Evolutionary conservation across 2,329 filamentous ascomycete genomes (phyloP).

Genomic region (Capronia coronata): DNA sequence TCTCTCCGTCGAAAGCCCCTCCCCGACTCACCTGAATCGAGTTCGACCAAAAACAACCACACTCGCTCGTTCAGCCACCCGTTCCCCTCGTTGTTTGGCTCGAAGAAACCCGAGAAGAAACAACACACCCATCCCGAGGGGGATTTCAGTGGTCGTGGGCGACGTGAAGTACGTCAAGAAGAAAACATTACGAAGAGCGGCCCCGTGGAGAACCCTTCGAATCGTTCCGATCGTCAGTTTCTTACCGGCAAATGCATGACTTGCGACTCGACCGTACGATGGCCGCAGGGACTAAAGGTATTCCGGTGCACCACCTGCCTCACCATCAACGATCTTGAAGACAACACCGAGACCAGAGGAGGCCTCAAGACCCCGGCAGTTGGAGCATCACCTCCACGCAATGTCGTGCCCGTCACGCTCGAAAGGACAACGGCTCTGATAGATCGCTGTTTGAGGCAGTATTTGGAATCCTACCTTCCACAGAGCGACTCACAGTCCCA

Average conservation of each 20-base stretch:
- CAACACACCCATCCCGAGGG: slow-evolving; percentile 37
- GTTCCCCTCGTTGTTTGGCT: slow-evolving; percentile 64
- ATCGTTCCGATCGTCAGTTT: slow-evolving; percentile 49
- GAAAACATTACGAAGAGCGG: slow-evolving; percentile 32
- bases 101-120: slow-evolving; percentile 50
- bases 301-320: slow-evolving; percentile 80
- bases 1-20: slow-evolving; percentile 24
- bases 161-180: slow-evolving; percentile 35
- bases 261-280: slow-evolving; percentile 72
- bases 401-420: slow-evolving; percentile 48
- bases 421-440: slow-evolving; percentile 55
- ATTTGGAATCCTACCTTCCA: slow-evolving; percentile 41
- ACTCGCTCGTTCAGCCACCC: slow-evolving; percentile 72
- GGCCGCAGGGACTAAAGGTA: slow-evolving; percentile 64
- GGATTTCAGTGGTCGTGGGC: slow-evolving; percentile 40
- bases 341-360: slow-evolving; percentile 30
- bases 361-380: not conserved
- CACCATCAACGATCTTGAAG: slow-evolving; percentile 73
- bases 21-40: slow-evolving; percentile 14
- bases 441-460: slow-evolving; percentile 48
- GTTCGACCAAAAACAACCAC: slow-evolving; percentile 38
- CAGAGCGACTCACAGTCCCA: slow-evolving; percentile 15
- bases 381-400: slow-evolving; percentile 11
- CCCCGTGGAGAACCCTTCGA: slow-evolving; percentile 19
- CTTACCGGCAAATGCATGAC: slow-evolving; percentile 74